Evolutionary conservation across 306 rosid species (phyloP), one percentile per base, ranked within the genome.

Genomic region (Trifolium pratense): DNA sequence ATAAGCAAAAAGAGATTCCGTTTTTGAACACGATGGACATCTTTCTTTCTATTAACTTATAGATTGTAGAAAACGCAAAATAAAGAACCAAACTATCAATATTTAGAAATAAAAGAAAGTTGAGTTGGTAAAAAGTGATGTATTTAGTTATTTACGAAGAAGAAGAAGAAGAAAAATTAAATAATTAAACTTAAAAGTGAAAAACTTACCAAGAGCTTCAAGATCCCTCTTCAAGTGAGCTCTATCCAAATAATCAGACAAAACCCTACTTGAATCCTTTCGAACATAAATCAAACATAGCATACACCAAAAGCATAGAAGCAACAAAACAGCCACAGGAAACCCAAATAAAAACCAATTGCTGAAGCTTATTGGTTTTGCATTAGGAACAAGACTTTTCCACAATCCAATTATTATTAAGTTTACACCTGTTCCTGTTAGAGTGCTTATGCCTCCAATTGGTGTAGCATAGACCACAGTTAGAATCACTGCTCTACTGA

Each of bases 341-440:
- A 93, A 88, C 1, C 86, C 97, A 15, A 82, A 86, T 43, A 82
- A 81, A 79, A 88, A 73, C 97, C 97, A 93, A 9, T 74, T 75
- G 75, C 39, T 93, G 85, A 93, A 93, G 81, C 87, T 85, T n/a
- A 93, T 89, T 2, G 93, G 93, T 8, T 86, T 81, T 4, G 73
- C 93, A 1, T 75, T 80, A 0, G 97, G 97, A 5, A 39, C 79
- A 6, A 89, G 86, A 57, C 90, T 89, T 84, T 82, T 91, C 97
- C 97, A 93, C 96, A 91, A 87, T 17, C 97, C 98, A 0, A 80
- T 87, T 81, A 93, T 32, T 68, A 93, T 90, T 12, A 93, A 75
- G 29, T 93, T 93, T 66, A 93, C 98, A 37, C 98, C 98, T 29
- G 97, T 93, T 25, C 98, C 98, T 0, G 98, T 93, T 4, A 93